These are phyloP conservation scores for Dioszegia hungarica DNA, from an alignment of 768 basidiomycete genomes.

Conservation along the genomic window DNA sequence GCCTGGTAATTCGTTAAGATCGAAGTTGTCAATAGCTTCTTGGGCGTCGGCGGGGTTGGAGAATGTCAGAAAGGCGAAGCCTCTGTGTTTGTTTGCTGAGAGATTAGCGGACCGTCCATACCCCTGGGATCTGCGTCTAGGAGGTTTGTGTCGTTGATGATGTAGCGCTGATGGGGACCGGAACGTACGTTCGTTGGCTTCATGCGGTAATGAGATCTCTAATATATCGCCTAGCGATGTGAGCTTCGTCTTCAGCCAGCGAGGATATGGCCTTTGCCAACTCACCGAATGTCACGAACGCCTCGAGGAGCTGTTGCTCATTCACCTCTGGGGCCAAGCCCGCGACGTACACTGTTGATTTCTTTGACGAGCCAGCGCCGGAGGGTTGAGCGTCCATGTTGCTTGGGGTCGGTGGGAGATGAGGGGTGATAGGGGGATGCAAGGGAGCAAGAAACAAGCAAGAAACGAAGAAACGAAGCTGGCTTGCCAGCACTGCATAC, in stretches of 20 bases:
- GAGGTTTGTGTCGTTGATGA: no score
- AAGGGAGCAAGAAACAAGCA: background rate
- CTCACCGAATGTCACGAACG: constrained; percentile 83
- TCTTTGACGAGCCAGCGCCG: constrained; percentile 27
- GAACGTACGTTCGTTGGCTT: constrained; percentile 64
- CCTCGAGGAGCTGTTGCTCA: constrained; percentile 68
- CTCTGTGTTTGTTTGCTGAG: constrained; percentile 55
- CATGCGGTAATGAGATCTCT: constrained; percentile 81
- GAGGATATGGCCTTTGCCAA: no score
- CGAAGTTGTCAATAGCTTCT: constrained; percentile 99
- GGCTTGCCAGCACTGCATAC: no score
- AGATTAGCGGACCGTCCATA: background rate
- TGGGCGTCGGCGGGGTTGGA: constrained; percentile 74
- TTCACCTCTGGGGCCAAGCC: constrained; percentile 79
- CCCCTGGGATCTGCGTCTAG: no score
- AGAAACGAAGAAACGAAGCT: background rate
- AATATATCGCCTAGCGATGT: constrained; percentile 95
- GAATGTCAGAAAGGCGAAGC: constrained; percentile 90
- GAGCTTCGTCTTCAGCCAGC: no score
- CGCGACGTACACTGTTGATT: constrained; percentile 54
- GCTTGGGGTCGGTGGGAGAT: background rate
- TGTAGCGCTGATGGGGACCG: background rate
- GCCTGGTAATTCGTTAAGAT: constrained; percentile 79
- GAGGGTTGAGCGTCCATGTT: constrained; percentile 9
- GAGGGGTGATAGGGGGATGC: background rate